Percentiles rank a stretch among this genome's conserved stretches.
These are phyloP conservation scores for Cryoendolithus antarcticus DNA, from an alignment of 2,329 filamentous ascomycete genomes.

Conservation along the genomic window DNA sequence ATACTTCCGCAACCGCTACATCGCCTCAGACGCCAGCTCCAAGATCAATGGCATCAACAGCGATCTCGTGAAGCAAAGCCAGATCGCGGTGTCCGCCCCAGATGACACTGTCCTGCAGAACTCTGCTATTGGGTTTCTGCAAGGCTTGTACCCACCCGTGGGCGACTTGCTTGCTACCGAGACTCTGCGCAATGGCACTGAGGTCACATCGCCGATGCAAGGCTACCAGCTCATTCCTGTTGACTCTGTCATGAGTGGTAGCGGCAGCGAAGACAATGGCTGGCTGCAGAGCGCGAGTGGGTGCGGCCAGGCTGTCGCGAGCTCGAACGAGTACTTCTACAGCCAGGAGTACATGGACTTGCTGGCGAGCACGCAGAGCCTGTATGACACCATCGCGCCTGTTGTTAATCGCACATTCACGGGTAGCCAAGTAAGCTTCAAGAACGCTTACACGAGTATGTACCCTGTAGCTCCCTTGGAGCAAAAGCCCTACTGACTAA, in stretches of 20 bases:
- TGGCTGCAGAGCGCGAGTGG: slow-evolving; percentile 48
- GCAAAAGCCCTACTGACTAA: neutral
- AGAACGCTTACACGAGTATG: slow-evolving; percentile 55
- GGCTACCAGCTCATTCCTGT: slow-evolving; percentile 81
- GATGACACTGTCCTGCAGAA: slow-evolving; percentile 61
- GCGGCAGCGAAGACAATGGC: slow-evolving; percentile 44
- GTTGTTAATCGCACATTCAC: slow-evolving; percentile 42
- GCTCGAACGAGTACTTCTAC: slow-evolving; percentile 47
- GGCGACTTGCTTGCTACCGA: slow-evolving; percentile 41
- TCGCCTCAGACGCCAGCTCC: slow-evolving; percentile 45
- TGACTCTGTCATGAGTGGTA: slow-evolving; percentile 44
- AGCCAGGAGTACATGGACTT: slow-evolving; percentile 38
- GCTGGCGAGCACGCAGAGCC: slow-evolving; percentile 36
- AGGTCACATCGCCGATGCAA: slow-evolving; percentile 53
- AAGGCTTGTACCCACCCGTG: slow-evolving; percentile 75
- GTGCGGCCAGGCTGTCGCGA: slow-evolving; percentile 43
- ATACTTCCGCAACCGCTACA: slow-evolving; percentile 68
- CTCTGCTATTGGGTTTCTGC: slow-evolving; percentile 68
- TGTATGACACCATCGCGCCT: slow-evolving; percentile 41
- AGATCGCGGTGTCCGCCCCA: slow-evolving; percentile 62
- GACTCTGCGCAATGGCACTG: slow-evolving; percentile 58
- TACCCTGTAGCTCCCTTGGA: slow-evolving; percentile 2
- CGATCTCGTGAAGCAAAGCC: slow-evolving; percentile 53
- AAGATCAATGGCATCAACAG: slow-evolving; percentile 56
- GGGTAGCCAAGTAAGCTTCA: slow-evolving; percentile 38